Evolutionary conservation across 1,139 yeast species (phyloP), one percentile per base, ranked within the genome.

Genomic region (Saccharomyces hybrid): DNA sequence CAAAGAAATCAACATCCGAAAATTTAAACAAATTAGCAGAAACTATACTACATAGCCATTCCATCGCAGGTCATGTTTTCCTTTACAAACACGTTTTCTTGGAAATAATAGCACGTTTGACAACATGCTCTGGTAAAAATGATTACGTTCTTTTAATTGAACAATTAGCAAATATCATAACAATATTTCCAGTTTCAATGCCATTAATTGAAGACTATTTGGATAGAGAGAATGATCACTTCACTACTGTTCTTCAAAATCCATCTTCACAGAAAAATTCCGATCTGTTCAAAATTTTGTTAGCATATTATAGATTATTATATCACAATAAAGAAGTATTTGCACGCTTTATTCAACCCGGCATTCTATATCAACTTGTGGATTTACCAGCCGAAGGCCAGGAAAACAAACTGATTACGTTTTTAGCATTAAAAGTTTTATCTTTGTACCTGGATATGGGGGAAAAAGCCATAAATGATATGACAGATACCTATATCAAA

Each of bases 71-170:
- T 30, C 64, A 69, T 34, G 70, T 80, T 42, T 80, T 77, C 63
- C 74, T 86, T 13, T 83, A 77, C 64, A 75, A 76, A 54, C 78
- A 80, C 6, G 69, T 89, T 0, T 78, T 81, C 58, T 75, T 86
- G 52, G 95, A 88, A 58, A 64, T 88, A 25, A 76, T 80, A 20
- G 78, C 91, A n/a, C 76, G 90, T 63, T 82, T 93, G 85, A 76
- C 84, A 30, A 69, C 73, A 5, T 69, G 76, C 50, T 6, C 62
- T 62, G 31, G 70, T 72, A 57, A 80, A 71, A 63, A 47, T 56
- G 26, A 69, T 66, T 52, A 50, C 13, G 57, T 62, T 25, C 23
- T 38, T 41, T 68, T 62, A 48, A 66, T 85, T 42, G 65, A 74
- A 47, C 75, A 84, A 4, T 67, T 84, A 49, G 80, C 86, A 3